Evolutionary conservation across 495 filamentous ascomycete species (phyloP), one percentile per base, ranked within the genome.

Genomic region (Talaromyces nanjingensis): DNA sequence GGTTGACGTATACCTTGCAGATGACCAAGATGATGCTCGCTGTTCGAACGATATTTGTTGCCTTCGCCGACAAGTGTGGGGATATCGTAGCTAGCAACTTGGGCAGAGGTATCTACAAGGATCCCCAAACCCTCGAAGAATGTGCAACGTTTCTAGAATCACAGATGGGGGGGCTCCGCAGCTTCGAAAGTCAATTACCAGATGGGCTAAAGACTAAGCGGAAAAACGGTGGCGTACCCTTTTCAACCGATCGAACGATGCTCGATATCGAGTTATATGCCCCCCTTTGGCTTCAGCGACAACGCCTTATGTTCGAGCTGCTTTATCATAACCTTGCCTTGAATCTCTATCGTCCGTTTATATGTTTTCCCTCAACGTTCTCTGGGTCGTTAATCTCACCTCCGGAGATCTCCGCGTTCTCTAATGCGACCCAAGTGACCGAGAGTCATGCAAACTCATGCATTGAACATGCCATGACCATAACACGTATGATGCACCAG

Each of bases 401-500:
- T 54, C 20, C 20, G 6, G 4, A 25, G 20, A 3, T 1, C 45
- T 27, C 18, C 49, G 49, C 20, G 16, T 12, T 42, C 60, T 2
- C 67, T 18, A 45, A 60, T 5, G 42, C 65, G 25, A 67, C 65
- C 12, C 67, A 67, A 4, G 66, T 71, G 45, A 68, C 75, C 1
- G 76, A 79, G 20, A 55, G 65, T 2, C 69, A 76, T 52, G 73
- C 74, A 4, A 69, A 71, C 5, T 66, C 62, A 8, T 78, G 75
- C 63, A 70, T 74, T 39, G 70, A 69, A 29, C 81, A 84, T 62
- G 82, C 81, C 12, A 74, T 81, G 37, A 68, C 76, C 2, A 63
- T 77, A 27, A 85, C 78, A 2, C 67, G 69, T 18, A 80, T 84
- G 1, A 68, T 83, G 27, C 72, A 79, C 58, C 82, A 86, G 64